Conservation (phyloP, 306 rosid species). For the Dryas drummondii region DNA sequence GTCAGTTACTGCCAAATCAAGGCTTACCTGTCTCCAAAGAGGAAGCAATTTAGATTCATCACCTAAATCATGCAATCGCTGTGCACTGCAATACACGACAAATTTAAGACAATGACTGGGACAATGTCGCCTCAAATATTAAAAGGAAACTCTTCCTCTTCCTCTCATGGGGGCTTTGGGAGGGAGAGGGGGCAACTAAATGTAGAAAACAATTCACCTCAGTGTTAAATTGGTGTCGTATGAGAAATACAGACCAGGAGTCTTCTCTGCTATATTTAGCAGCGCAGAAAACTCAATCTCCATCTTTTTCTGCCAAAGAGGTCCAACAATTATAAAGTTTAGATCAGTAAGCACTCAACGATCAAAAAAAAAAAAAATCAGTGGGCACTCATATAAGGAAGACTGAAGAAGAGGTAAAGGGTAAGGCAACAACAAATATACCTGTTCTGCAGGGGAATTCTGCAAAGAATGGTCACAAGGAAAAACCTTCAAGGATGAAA, state of each 20-base stretch:
- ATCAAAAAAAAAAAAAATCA: not conserved
- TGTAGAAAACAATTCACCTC: slow-evolving; percentile 59
- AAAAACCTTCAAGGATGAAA: slow-evolving; percentile 66
- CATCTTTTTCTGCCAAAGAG: slow-evolving; percentile 69
- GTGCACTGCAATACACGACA: slow-evolving; percentile 56
- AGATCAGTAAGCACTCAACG: slow-evolving; percentile 21
- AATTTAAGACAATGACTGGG: slow-evolving; percentile 5
- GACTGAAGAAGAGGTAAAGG: not conserved
- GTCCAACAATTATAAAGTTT: slow-evolving; percentile 28
- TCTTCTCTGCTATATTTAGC: slow-evolving; percentile 78
- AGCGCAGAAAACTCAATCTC: slow-evolving; percentile 76
- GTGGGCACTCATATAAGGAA: not conserved
- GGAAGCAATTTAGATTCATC: slow-evolving; percentile 86
- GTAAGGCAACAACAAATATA: slow-evolving; percentile 29
- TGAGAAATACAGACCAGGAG: slow-evolving; percentile 84
- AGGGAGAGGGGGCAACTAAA: not conserved
- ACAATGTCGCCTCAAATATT: slow-evolving; percentile 5
- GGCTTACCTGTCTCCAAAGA: slow-evolving; percentile 92
- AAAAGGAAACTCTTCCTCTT: not conserved
- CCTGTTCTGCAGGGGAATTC: slow-evolving; percentile 71
- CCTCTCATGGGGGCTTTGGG: not conserved
- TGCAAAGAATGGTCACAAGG: slow-evolving; percentile 80
- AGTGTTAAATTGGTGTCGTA: slow-evolving; percentile 84
- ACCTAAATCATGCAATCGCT: slow-evolving; percentile 71
- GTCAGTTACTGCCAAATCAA: slow-evolving; percentile 8